Conservation (phyloP, 345 rosid genomes). For the Linum lewisii region DNA sequence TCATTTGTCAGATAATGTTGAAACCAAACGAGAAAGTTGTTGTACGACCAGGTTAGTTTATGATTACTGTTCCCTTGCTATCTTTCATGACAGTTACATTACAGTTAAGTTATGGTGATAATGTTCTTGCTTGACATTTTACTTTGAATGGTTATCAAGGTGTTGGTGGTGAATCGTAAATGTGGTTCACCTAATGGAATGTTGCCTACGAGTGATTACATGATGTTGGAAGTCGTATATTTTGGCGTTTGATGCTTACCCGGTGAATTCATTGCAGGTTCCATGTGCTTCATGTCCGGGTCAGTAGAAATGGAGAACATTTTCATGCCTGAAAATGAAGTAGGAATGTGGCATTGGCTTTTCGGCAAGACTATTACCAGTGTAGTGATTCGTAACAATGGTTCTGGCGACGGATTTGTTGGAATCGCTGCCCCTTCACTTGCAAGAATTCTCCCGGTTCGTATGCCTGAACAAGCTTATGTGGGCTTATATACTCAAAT, state of each 20-base stretch:
- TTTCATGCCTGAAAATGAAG: conserved; percentile 80
- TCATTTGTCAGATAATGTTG: conserved; percentile 66
- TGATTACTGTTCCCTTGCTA: too few relatives aligned
- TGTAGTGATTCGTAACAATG: conserved; percentile 57
- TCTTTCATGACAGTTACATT: too few relatives aligned
- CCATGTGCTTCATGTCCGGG: conserved; percentile 97
- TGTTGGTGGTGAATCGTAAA: too few relatives aligned
- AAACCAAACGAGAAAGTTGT: conserved; percentile 80
- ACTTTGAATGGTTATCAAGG: too few relatives aligned
- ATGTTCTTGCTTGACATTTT: too few relatives aligned
- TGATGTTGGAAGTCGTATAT: background rate
- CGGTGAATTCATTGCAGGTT: conserved; percentile 34
- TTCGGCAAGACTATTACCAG: conserved; percentile 81
- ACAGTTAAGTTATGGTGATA: too few relatives aligned
- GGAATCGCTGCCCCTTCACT: conserved; percentile 94
- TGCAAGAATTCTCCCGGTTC: conserved; percentile 92
- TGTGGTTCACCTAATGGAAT: too few relatives aligned
- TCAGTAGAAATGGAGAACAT: conserved; percentile 83
- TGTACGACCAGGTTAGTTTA: conserved; percentile 69
- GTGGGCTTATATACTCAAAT: background rate
- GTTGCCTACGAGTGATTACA: background rate
- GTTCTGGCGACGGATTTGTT: conserved; percentile 68
- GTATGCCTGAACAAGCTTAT: conserved; percentile 21
- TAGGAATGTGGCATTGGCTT: conserved; percentile 89
- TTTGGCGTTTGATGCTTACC: conserved; percentile 8